A percentile compares a stretch with the other conserved stretches of the same genome.
Conservation (phyloP, 768 basidiomycete species). For the Lactifluus echinatus region DNA sequence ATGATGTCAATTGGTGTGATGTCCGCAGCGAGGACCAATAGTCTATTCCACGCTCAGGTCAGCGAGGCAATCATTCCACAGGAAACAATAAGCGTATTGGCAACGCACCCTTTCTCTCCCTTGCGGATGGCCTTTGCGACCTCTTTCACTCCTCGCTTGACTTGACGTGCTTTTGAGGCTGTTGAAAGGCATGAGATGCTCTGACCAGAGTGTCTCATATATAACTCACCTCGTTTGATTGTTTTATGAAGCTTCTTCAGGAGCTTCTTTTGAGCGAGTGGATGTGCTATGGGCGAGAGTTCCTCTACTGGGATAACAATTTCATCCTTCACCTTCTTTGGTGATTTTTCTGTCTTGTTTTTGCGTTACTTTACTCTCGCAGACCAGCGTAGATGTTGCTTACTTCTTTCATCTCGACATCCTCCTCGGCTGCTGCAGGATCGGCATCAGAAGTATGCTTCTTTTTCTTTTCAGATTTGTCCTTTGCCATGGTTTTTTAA, state of each 20-base stretch:
- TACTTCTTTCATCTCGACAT: conserved; percentile 42
- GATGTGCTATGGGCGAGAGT: conserved; percentile 89
- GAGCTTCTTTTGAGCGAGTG: conserved; percentile 88
- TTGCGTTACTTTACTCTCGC: conserved; percentile 1
- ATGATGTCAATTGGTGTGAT: conserved; percentile 99
- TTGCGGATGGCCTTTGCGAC: conserved; percentile 96
- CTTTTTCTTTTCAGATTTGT: conserved; percentile 69
- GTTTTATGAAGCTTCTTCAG: conserved; percentile 91
- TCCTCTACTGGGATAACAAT: conserved; percentile 66
- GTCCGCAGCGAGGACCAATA: conserved; percentile 90
- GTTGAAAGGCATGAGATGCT: conserved; percentile 4
- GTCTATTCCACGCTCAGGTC: conserved; percentile 33
- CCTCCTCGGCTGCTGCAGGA: conserved; percentile 36
- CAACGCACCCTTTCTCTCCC: conserved; percentile 85
- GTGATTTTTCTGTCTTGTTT: conserved; percentile 14
- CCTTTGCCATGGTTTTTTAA: conserved; percentile 44
- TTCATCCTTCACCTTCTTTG: conserved; percentile 46
- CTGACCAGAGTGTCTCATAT: neutral
- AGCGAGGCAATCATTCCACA: neutral
- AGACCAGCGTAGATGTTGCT: conserved; percentile 24
- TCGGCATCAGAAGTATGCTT: conserved; percentile 30
- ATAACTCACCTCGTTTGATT: conserved; percentile 71
- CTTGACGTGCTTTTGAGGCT: conserved; percentile 92
- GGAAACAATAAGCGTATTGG: neutral
- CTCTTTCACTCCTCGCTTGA: conserved; percentile 97